Evolutionary conservation across 2,329 filamentous ascomycete genomes (phyloP), one percentile per base, ranked within the genome.

Genomic region (Neonectria hederae): DNA sequence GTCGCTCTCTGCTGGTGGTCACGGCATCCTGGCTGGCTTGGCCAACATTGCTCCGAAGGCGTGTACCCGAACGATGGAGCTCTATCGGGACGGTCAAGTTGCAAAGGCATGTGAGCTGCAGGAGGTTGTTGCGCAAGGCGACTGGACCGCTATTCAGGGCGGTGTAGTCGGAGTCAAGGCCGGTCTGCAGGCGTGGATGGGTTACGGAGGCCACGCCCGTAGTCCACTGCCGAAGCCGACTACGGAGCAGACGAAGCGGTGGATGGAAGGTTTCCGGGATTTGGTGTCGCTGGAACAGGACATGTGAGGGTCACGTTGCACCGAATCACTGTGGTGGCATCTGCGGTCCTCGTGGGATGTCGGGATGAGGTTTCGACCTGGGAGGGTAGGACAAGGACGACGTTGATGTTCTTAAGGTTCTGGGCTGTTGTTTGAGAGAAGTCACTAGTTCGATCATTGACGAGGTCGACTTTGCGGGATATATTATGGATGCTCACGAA

Each of bases 151-250:
- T 30, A 92, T 92, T 65, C 86, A 90, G 72, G 87, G 89, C 60
- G 91, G 90, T 51, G 89, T 93, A 59, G 86, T 92, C 28, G 90
- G 89, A 49, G 90, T 90, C 70, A 93, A 93, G 81, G 86, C 87
- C 59, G 89, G 86, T 5, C 78, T 93, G 69, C 82, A 90, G 76
- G 80, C 84, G n/a, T 90, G 87, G 80, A 86, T 85, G 75, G 89
- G 89, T 28, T 93, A 93, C 73, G 90, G 91, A 62, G 89, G 89
- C 72, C 78, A 69, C 64, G 74, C 73, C 19, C 69, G 75, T 38
- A 73, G 71, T 21, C 75, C 76, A 40, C 53, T 77, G 62, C 74
- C 76, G 40, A 81, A 80, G 69, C 86, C 86, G 49, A 83, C 81
- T 30, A 68, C 76, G 57, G 84, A 86, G 65, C 81, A 88, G 75